These are phyloP conservation scores for Viola odorata DNA, from an alignment of 345 rosid genomes.

Conservation along the genomic window DNA sequence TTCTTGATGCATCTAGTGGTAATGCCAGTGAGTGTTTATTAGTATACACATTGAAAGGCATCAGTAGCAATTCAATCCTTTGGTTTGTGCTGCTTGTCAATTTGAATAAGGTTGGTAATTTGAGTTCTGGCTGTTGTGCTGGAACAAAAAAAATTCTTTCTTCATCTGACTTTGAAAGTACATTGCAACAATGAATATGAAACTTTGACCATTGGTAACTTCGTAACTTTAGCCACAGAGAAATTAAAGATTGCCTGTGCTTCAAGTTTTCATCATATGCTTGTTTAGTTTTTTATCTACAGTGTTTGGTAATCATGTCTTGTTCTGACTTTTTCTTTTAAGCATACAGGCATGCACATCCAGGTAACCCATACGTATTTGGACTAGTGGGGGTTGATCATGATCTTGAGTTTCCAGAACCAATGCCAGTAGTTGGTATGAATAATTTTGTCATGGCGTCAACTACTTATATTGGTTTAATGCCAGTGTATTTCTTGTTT, in stretches of 20 bases:
- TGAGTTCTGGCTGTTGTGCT: too few species aligned
- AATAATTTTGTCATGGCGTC: slow-evolving; percentile 1
- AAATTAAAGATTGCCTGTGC: neutral
- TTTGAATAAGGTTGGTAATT: too few species aligned
- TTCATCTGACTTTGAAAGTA: too few species aligned
- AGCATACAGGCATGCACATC: slow-evolving; percentile 90
- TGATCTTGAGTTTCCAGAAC: slow-evolving; percentile 97
- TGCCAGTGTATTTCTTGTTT: too few species aligned
- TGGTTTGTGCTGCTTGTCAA: too few species aligned
- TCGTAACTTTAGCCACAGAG: neutral
- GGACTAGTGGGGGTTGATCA: slow-evolving; percentile 96
- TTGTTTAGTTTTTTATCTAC: neutral
- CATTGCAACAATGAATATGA: neutral
- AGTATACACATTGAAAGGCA: too few species aligned
- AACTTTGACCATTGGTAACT: too few species aligned
- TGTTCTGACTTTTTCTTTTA: slow-evolving; percentile 33
- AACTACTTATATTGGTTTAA: neutral
- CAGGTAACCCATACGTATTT: slow-evolving; percentile 97
- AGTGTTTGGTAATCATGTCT: slow-evolving; percentile 3
- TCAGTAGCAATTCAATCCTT: too few species aligned
- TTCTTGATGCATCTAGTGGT: too few species aligned
- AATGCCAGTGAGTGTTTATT: too few species aligned
- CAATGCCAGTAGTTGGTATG: slow-evolving; percentile 93
- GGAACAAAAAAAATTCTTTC: too few species aligned
- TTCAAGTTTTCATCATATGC: neutral